Percentiles rank a stretch among this genome's conserved stretches.
These are phyloP conservation scores for Phanerodontia chrysosporium DNA, from an alignment of 768 basidiomycete species.

Conservation along the genomic window DNA sequence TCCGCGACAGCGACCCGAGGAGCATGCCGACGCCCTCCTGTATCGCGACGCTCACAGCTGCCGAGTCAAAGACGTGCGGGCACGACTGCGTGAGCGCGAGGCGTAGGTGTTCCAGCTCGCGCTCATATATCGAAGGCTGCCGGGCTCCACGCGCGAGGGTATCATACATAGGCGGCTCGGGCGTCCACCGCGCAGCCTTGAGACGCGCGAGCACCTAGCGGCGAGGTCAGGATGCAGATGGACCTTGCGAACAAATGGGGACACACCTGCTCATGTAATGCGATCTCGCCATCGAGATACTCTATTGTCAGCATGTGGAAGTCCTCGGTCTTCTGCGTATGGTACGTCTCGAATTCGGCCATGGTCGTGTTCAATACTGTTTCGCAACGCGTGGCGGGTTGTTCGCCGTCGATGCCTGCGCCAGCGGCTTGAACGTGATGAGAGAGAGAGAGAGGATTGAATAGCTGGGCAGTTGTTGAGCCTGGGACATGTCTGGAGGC, in stretches of 20 bases:
- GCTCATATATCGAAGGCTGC: constrained; percentile 71
- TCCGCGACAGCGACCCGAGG: too few species aligned
- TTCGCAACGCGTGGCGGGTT: constrained; percentile 65
- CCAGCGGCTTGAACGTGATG: constrained; percentile 64
- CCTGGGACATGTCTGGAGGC: constrained; percentile 69
- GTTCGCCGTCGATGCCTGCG: constrained; percentile 33
- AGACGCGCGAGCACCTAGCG: constrained; percentile 55
- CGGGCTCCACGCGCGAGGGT: constrained; percentile 47
- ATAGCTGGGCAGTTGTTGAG: constrained; percentile 69
- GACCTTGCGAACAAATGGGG: not conserved
- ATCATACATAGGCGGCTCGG: constrained; percentile 46
- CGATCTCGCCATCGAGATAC: constrained; percentile 77
- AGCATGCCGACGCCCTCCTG: constrained; percentile 63
- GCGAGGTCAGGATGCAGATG: not conserved
- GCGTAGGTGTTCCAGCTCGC: constrained; percentile 57
- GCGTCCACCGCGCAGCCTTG: constrained; percentile 48
- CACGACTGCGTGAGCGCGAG: constrained; percentile 63
- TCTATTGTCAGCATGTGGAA: constrained; percentile 54
- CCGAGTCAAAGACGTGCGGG: constrained; percentile 74
- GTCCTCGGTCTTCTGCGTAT: constrained; percentile 69
- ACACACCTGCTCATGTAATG: constrained; percentile 65
- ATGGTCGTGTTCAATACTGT: constrained; percentile 85
- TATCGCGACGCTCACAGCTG: constrained; percentile 72
- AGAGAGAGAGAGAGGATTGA: constrained; percentile 70
- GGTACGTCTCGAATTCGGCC: constrained; percentile 84